A percentile compares a stretch with the other conserved stretches of the same genome.
phyloP scores from a whole-genome alignment of 2,329 filamentous ascomycete genomes.

The Arthrobotrys iridis region DNA sequence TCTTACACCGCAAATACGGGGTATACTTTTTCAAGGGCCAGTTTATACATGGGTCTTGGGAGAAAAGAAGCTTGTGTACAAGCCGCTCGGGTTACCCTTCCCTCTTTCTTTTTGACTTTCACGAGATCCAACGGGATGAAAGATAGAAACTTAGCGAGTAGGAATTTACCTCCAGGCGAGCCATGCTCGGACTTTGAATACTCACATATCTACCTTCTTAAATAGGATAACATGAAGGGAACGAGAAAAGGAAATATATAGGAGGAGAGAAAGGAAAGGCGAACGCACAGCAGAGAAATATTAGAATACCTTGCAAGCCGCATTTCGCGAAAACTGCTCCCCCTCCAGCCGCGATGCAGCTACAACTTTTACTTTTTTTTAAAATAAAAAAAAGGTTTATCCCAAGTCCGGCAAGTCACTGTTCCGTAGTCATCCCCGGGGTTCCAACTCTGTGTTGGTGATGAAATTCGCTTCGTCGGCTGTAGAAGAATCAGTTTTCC shows the following conservation, averaged over 20 bases:
- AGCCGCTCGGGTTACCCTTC: constrained; percentile 6
- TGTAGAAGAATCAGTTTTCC: constrained; percentile 18
- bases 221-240: constrained; percentile 1
- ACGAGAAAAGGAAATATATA: neutral
- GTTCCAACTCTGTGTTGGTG: constrained; percentile 27
- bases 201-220: constrained; percentile 9
- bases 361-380: neutral
- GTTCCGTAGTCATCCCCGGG: neutral
- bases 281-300: too few species aligned
- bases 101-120: neutral
- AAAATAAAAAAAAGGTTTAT: too few species aligned
- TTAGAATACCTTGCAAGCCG: constrained; percentile 3
- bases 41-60: neutral
- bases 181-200: neutral
- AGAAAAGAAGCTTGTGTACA: constrained; percentile 1
- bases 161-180: neutral
- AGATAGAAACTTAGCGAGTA: neutral
- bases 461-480: constrained; percentile 25
- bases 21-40: constrained; percentile 16
- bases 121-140: constrained; percentile 7
- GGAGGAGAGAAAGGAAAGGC: neutral
- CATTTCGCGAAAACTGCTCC: constrained; percentile 3
- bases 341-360: constrained; percentile 4
- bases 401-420: constrained; percentile 38
- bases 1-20: constrained; percentile 45